Evolutionary conservation across 2,329 filamentous ascomycete genomes (phyloP).

Genomic region (Zymoseptoria brevis): DNA sequence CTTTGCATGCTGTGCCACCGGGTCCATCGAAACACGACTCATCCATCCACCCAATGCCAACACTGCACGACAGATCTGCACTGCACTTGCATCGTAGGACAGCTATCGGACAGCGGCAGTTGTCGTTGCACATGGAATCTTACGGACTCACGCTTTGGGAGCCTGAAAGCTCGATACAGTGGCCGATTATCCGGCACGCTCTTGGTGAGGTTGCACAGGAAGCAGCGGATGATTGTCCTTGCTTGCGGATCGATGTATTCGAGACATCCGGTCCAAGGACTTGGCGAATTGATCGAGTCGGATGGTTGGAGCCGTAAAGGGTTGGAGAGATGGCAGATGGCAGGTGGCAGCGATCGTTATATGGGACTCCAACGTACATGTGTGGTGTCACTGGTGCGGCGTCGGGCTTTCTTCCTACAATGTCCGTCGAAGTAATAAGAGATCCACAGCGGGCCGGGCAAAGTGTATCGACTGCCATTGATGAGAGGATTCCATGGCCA

Average conservation of each 20-base stretch:
- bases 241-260: background rate
- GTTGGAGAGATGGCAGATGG: background rate
- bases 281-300: background rate
- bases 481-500: no score
- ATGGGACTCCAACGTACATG: background rate
- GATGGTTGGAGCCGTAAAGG: background rate
- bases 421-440: no score
- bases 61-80: background rate
- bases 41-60: background rate
- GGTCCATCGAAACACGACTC: background rate
- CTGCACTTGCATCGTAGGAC: background rate
- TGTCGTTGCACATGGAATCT: background rate
- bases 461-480: background rate
- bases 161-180: background rate
- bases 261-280: background rate
- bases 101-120: background rate
- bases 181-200: background rate
- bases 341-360: background rate
- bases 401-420: background rate
- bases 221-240: background rate
- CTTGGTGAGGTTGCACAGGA: background rate
- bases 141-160: background rate
- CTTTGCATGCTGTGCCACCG: background rate
- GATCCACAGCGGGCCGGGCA: background rate
- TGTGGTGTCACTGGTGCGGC: no score